Percentiles rank a stretch among this genome's conserved stretches.
phyloP scores from a whole-genome alignment of 176 grass and related monocot genomes.

The Tillandsia fasciculata region DNA sequence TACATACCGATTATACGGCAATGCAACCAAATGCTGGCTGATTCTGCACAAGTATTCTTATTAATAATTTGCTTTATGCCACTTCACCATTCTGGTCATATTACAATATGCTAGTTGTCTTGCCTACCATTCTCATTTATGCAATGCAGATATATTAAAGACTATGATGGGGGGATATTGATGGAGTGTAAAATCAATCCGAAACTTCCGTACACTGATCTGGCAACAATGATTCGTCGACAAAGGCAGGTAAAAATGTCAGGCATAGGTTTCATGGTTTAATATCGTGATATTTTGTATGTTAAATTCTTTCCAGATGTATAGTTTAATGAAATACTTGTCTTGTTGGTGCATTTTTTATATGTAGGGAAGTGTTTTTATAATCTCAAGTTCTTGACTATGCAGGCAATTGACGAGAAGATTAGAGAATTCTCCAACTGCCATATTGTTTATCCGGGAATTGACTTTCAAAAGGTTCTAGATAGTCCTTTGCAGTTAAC shows the following conservation, averaged over 20 bases:
- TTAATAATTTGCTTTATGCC: not conserved
- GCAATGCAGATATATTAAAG: constrained; percentile 82
- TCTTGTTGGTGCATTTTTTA: not conserved
- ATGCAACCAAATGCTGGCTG: too few relatives aligned
- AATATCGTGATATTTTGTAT: not conserved
- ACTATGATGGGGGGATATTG: constrained; percentile 97
- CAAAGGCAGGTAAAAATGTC: constrained; percentile 70
- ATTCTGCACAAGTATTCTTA: not conserved
- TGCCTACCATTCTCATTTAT: constrained; percentile 11
- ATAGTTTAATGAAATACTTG: not conserved
- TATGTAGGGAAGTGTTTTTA: constrained; percentile 1
- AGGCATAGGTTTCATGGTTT: not conserved
- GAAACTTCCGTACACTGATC: constrained; percentile 88
- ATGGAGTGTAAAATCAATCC: constrained; percentile 97
- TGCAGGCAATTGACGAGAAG: constrained; percentile 97
- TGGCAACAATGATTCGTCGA: constrained; percentile 92
- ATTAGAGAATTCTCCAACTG: constrained; percentile 98
- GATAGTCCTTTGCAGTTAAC: not conserved
- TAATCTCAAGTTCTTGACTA: constrained; percentile 15
- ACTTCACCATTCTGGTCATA: not conserved
- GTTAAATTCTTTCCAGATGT: not conserved
- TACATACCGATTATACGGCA: too few relatives aligned
- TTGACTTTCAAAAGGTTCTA: constrained; percentile 95
- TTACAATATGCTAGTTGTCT: constrained; percentile 5
- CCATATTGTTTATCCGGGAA: constrained; percentile 93